Conservation (phyloP, 345 rosid species). For the Eucalyptus erythrocorys region DNA sequence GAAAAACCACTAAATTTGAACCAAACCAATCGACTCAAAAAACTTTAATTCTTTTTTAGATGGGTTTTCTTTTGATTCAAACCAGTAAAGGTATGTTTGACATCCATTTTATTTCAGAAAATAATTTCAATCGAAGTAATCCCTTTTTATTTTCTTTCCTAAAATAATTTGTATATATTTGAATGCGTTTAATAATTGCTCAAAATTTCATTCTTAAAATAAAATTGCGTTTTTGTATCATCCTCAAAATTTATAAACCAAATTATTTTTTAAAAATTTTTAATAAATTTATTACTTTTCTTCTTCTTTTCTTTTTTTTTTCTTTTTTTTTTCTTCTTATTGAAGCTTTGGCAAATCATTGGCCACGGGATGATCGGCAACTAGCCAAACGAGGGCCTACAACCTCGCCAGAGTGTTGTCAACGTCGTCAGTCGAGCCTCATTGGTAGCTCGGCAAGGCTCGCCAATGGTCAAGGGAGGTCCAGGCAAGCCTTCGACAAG, state of each 20-base stretch:
- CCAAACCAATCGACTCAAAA: fast-evolving
- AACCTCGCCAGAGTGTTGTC: fast-evolving
- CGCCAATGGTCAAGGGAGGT: fast-evolving
- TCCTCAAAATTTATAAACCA: too few species aligned
- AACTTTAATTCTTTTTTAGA: fast-evolving
- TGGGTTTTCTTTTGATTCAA: fast-evolving
- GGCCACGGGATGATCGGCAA: too few species aligned
- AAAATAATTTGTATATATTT: fast-evolving
- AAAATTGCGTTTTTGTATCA: fast-evolving
- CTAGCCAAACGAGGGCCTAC: fast-evolving
- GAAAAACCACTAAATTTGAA: fast-evolving
- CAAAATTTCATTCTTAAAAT: fast-evolving
- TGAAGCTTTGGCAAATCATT: fast-evolving
- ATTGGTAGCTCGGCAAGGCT: too few species aligned
- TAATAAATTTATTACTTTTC: too few species aligned
- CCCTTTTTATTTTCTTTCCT: too few species aligned
- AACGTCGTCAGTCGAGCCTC: too few species aligned
- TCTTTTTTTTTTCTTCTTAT: too few species aligned
- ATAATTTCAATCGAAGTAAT: fast-evolving
- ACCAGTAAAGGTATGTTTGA: fast-evolving
- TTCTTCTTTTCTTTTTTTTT: fast-evolving
- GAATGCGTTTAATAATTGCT: fast-evolving
- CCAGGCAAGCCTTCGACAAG: fast-evolving
- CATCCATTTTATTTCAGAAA: too few species aligned
- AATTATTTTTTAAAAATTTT: too few species aligned